Evolutionary conservation across 2,329 filamentous ascomycete species (phyloP).

Genomic region (Botrytis medusae): DNA sequence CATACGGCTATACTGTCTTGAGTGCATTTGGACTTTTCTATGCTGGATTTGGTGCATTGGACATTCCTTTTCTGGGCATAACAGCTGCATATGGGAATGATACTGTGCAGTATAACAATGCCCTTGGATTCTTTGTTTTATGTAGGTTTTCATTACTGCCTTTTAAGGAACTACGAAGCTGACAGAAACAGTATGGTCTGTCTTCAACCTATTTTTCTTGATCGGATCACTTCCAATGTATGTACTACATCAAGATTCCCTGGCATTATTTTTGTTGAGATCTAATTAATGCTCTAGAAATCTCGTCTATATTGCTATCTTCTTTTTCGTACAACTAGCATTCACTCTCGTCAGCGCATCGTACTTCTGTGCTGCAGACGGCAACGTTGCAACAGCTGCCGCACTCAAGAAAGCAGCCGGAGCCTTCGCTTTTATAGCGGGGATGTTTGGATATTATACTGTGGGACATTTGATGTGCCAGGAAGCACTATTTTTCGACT

Average conservation of each 20-base stretch:
- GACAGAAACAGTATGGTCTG: neutral
- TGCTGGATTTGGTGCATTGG: constrained; percentile 49
- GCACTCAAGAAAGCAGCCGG: constrained; percentile 34
- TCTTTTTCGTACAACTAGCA: constrained; percentile 47
- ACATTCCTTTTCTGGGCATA: constrained; percentile 50
- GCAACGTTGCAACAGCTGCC: constrained; percentile 38
- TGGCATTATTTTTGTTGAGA: neutral
- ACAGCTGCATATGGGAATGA: constrained; percentile 26
- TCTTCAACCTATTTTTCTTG: constrained; percentile 40
- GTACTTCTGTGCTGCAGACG: constrained; percentile 49
- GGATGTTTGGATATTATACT: constrained; percentile 49
- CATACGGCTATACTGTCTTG: constrained; percentile 54
- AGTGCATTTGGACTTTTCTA: constrained; percentile 55
- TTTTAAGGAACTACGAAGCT: neutral
- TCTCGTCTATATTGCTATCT: constrained; percentile 50
- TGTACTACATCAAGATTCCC: neutral
- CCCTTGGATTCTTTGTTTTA: neutral
- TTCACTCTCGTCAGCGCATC: constrained; percentile 46
- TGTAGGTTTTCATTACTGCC: neutral
- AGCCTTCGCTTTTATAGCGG: constrained; percentile 37
- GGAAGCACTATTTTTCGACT: constrained; percentile 41
- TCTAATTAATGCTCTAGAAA: constrained; percentile 35
- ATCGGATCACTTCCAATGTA: constrained; percentile 45
- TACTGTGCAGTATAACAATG: constrained; percentile 1
- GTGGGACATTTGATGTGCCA: constrained; percentile 46